Percentiles rank a stretch among this genome's conserved stretches.
phyloP scores from a whole-genome alignment of 805 yeast species.

The Debaryomyces prosopidis region DNA sequence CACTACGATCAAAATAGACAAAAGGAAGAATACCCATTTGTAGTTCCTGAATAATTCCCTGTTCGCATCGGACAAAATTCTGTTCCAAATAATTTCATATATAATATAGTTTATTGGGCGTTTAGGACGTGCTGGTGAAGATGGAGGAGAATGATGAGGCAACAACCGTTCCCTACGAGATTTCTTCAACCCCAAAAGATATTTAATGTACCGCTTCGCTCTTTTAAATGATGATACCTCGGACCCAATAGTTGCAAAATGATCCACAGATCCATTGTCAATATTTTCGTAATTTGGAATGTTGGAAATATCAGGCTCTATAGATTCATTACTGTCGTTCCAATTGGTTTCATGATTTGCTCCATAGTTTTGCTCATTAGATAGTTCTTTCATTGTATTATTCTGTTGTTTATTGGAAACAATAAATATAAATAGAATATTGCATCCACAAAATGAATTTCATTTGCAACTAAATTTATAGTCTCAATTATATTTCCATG shows the following conservation, averaged over 20 bases:
- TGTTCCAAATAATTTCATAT: slow-evolving; percentile 14
- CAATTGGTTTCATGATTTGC: background rate
- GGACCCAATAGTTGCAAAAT: background rate
- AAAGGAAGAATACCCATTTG: slow-evolving; percentile 5
- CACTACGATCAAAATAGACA: slow-evolving; percentile 4
- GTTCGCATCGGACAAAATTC: slow-evolving; percentile 14
- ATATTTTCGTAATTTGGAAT: background rate
- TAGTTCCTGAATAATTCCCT: slow-evolving; percentile 10
- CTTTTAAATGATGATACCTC: background rate
- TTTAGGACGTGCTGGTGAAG: slow-evolving; percentile 3
- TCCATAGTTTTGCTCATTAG: background rate
- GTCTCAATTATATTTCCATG: too few relatives aligned
- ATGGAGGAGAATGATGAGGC: slow-evolving; percentile 14
- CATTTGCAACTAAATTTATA: background rate
- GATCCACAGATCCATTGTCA: background rate
- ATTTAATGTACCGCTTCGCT: background rate
- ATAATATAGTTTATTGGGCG: slow-evolving; percentile 7
- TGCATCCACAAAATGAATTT: background rate
- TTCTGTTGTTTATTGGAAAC: background rate
- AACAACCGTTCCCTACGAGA: slow-evolving; percentile 16
- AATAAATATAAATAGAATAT: background rate
- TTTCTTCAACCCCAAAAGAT: background rate
- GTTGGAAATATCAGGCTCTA: background rate
- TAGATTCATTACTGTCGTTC: background rate
- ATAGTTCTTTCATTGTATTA: background rate